These are phyloP conservation scores for Exophiala sp. DNA, from an alignment of 2,329 filamentous ascomycete species.

Conservation along the genomic window DNA sequence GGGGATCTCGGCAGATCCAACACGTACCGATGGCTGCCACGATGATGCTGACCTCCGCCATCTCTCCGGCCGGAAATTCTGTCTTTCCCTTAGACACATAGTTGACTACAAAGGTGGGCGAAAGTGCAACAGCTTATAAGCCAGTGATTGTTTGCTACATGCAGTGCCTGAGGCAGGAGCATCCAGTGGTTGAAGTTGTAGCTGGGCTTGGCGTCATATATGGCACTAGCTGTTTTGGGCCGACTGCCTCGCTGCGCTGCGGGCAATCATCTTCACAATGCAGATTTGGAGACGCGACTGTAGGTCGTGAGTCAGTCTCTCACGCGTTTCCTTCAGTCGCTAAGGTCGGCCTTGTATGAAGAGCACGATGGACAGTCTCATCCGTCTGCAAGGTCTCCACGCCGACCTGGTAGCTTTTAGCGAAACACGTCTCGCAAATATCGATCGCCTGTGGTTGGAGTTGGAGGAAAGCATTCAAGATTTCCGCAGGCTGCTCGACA, in stretches of 20 bases:
- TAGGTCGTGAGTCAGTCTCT: background rate
- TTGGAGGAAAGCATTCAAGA: constrained; percentile 65
- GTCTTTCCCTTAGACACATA: background rate
- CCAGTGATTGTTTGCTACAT: background rate
- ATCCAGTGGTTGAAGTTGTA: background rate
- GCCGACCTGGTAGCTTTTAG: constrained; percentile 75
- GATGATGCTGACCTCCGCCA: constrained; percentile 39
- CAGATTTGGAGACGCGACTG: constrained; percentile 3
- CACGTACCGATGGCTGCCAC: background rate
- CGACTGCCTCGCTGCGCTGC: constrained; percentile 1
- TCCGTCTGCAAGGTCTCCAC: constrained; percentile 78
- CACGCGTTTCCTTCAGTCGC: constrained; percentile 2
- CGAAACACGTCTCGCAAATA: constrained; percentile 65
- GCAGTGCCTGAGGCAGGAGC: background rate
- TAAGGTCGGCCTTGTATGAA: constrained; percentile 52
- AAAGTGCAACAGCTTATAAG: background rate
- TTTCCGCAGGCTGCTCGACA: constrained; percentile 70
- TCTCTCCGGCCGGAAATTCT: constrained; percentile 23
- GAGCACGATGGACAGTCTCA: constrained; percentile 67
- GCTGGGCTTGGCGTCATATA: background rate
- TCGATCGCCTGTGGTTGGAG: constrained; percentile 64
- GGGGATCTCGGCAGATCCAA: constrained; percentile 35
- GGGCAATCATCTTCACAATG: no score
- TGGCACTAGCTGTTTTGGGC: constrained; percentile 4
- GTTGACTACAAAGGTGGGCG: background rate